Evolutionary conservation across 495 filamentous ascomycete genomes (phyloP), one percentile per base, ranked within the genome.

Genomic region (Annulohypoxylon stygium): DNA sequence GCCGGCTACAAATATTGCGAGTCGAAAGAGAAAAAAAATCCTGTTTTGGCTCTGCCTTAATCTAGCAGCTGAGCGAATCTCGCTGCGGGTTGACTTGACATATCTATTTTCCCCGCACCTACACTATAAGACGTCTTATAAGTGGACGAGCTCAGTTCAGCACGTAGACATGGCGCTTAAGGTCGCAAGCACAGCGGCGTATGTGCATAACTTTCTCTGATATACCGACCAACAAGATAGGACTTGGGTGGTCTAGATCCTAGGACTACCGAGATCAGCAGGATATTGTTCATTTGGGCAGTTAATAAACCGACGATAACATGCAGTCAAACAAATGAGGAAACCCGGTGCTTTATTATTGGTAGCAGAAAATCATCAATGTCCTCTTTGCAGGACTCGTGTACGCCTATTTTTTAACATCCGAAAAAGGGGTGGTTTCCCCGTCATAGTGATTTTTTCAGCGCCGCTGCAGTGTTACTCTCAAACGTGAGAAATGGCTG

Each of bases 401-500:
- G 65, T 67, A 70, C 53, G 51, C 61, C 53, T 25, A 50, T 53
- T 63, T 58, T 34, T 34, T 50, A 18, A 25, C 23, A 37, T 20
- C 64, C 59, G 41, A 65, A 68, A 65, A 37, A 47, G 18, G 61
- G 43, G 20, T n/a, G 37, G 36, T 25, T 36, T 45, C 30, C 61
- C 55, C 47, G 12, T 43, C 67, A 41, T 63, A 69, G 20, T 61
- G 51, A 36, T 34, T 67, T 75, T 47, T 53, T 47, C 20, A 63
- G 72, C 63, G 33, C 67, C 50, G 62, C 72, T 75, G 72, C 64
- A 60, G 67, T 71, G 72, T 43, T 39, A 75, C 72, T 66, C 62
- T 59, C 61, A 16, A 68, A 71, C 67, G 63, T 65, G 67, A 61
- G 60, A 69, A 26, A 47, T 30, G 47, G 51, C 67, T 70, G 67